Conservation (phyloP, 2,329 filamentous ascomycete species). For the Phaeosphaeriaceae sp. region DNA sequence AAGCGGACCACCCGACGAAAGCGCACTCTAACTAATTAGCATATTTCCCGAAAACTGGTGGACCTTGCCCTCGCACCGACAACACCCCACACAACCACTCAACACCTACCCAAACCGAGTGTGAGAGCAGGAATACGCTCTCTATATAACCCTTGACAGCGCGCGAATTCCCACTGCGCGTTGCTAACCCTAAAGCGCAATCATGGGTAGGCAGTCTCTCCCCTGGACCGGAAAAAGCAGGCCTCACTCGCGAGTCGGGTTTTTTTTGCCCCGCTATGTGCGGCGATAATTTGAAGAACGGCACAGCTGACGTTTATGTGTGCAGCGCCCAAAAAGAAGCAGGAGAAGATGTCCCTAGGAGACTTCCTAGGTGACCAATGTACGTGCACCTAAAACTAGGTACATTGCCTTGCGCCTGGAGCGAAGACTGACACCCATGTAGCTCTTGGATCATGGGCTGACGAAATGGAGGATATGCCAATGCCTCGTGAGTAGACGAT, state of each 20-base stretch:
- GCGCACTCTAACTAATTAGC: slow-evolving; percentile 24
- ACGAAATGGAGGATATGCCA: slow-evolving; percentile 91
- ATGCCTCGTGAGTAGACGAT: slow-evolving; percentile 68
- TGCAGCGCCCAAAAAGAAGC: slow-evolving; percentile 88
- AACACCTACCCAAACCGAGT: slow-evolving; percentile 23
- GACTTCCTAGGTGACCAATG: slow-evolving; percentile 92
- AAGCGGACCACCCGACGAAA: slow-evolving; percentile 11
- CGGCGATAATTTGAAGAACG: slow-evolving; percentile 14
- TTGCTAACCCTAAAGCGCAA: slow-evolving; percentile 57
- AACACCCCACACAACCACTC: slow-evolving; percentile 29
- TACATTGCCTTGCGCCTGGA: slow-evolving; percentile 23
- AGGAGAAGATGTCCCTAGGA: slow-evolving; percentile 96
- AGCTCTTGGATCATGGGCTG: slow-evolving; percentile 93
- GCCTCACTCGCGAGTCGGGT: slow-evolving; percentile 26
- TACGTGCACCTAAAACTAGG: slow-evolving; percentile 67
- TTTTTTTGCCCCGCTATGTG: slow-evolving; percentile 35
- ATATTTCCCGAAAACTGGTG: slow-evolving; percentile 20
- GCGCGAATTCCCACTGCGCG: slow-evolving; percentile 46
- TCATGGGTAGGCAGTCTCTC: slow-evolving; percentile 60
- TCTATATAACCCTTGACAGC: slow-evolving; percentile 39
- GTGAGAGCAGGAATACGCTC: slow-evolving; percentile 39
- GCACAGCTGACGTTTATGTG: slow-evolving; percentile 53
- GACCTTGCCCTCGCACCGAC: slow-evolving; percentile 28
- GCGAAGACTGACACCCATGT: slow-evolving; percentile 33
- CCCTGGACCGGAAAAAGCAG: slow-evolving; percentile 33